A percentile compares a stretch with the other conserved stretches of the same genome.
These are phyloP conservation scores for Ganoderma multipileum DNA, from an alignment of 1,284 basidiomycete species.

Conservation along the genomic window DNA sequence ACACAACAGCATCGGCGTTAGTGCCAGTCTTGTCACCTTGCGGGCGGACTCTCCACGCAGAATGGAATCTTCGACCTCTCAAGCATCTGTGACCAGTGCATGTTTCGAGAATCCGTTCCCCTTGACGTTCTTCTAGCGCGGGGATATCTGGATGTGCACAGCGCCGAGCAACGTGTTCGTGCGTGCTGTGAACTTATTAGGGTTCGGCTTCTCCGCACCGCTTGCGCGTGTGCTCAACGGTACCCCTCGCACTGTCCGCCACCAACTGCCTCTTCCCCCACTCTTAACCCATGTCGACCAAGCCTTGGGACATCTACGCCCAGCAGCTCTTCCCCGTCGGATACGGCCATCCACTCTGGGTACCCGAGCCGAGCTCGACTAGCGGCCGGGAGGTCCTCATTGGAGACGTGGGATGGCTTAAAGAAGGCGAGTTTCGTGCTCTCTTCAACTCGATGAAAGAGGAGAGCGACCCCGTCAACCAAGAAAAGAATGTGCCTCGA, in stretches of 20 bases:
- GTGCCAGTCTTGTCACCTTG: no score
- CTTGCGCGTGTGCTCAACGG: neutral
- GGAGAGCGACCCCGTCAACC: slow-evolving; percentile 6
- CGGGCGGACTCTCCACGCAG: no score
- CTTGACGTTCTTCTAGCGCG: neutral
- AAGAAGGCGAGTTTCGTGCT: slow-evolving; percentile 24
- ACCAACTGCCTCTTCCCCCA: neutral
- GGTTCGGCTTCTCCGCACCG: neutral
- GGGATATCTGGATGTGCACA: neutral
- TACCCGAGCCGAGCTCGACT: slow-evolving; percentile 18
- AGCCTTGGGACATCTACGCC: slow-evolving; percentile 28
- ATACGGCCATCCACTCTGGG: slow-evolving; percentile 33
- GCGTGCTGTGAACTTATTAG: neutral
- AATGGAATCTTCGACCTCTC: neutral
- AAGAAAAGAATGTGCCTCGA: slow-evolving; percentile 3
- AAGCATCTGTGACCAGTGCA: neutral
- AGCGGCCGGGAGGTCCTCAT: slow-evolving; percentile 15
- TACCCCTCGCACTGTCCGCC: neutral
- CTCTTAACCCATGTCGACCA: neutral
- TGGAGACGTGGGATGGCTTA: slow-evolving; percentile 32
- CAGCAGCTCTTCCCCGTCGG: slow-evolving; percentile 23
- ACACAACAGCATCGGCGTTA: no score
- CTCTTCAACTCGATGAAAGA: slow-evolving; percentile 28
- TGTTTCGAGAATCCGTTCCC: neutral
- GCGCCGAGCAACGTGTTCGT: slow-evolving; percentile 1